Evolutionary conservation across 2,329 filamentous ascomycete genomes (phyloP).

Genomic region (Aspergillus aculeatinus): DNA sequence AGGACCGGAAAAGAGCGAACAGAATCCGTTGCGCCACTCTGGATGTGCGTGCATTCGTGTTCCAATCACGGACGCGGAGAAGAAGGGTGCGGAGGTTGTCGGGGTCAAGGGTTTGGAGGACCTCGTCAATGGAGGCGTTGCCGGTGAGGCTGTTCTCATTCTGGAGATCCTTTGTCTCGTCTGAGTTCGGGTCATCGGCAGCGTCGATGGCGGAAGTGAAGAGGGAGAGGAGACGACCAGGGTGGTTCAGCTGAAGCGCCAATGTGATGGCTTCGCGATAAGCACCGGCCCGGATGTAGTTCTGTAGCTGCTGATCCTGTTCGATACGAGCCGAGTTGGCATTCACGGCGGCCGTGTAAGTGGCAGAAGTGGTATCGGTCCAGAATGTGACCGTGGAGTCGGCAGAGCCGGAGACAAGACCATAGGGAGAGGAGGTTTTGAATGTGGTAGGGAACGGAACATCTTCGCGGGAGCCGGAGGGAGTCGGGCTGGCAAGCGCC

Average conservation of each 20-base stretch:
- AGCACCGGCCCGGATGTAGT: slow-evolving; percentile 82
- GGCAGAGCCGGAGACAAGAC: slow-evolving; percentile 83
- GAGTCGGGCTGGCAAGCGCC: slow-evolving; percentile 71
- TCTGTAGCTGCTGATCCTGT: slow-evolving; percentile 90
- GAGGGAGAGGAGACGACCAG: slow-evolving; percentile 76
- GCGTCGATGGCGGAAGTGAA: slow-evolving; percentile 76
- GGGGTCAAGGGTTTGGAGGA: slow-evolving; percentile 74
- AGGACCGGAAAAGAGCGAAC: slow-evolving; percentile 74
- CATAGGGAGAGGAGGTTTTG: slow-evolving; percentile 52
- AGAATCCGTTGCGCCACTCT: slow-evolving; percentile 83
- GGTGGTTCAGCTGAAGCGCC: slow-evolving; percentile 90
- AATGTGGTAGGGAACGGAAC: slow-evolving; percentile 31
- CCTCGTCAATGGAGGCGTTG: slow-evolving; percentile 68
- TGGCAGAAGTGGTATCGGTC: slow-evolving; percentile 84
- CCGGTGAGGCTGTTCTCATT: slow-evolving; percentile 43
- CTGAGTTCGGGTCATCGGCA: slow-evolving; percentile 60
- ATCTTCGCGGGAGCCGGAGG: slow-evolving; percentile 35
- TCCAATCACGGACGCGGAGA: slow-evolving; percentile 87
- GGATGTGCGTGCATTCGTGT: slow-evolving; percentile 87
- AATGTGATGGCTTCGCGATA: slow-evolving; percentile 92
- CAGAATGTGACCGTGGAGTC: slow-evolving; percentile 95
- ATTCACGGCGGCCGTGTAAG: slow-evolving; percentile 69
- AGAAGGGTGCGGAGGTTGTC: slow-evolving; percentile 84
- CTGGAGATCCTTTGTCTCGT: slow-evolving; percentile 33
- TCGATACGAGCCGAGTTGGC: slow-evolving; percentile 79